Evolutionary conservation across 345 rosid genomes (phyloP).

Genomic region (Brassica nigra): DNA sequence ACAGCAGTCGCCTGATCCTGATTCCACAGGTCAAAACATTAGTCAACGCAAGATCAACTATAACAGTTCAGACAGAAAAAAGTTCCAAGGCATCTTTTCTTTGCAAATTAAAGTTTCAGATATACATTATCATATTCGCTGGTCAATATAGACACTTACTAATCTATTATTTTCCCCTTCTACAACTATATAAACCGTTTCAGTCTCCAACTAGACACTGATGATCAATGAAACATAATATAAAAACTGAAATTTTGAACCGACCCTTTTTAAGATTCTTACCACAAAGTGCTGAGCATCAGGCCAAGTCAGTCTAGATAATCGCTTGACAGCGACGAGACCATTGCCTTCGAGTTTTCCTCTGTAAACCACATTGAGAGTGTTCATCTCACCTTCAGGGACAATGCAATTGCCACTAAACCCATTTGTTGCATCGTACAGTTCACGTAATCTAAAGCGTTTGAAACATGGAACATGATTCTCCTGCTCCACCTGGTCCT

Average conservation of each 20-base stretch:
- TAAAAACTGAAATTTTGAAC: neutral
- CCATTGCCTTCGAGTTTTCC: conserved; percentile 65
- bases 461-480: conserved; percentile 52
- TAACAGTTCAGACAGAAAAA: conserved; percentile 7
- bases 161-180: neutral
- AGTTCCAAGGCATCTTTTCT: neutral
- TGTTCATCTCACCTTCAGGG: conserved; percentile 81
- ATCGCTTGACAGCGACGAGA: conserved; percentile 71
- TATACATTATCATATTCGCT: neutral
- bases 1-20: conserved; percentile 74
- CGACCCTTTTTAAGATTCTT: neutral
- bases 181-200: neutral
- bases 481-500: conserved; percentile 46
- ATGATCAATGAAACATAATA: conserved; percentile 12
- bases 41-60: neutral
- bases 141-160: conserved; percentile 13
- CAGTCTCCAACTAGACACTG: neutral
- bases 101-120: neutral
- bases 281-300: conserved; percentile 73
- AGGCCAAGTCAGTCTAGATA: conserved; percentile 84
- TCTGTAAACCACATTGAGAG: conserved; percentile 75
- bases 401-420: conserved; percentile 64
- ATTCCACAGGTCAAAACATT: conserved; percentile 6
- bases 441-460: conserved; percentile 56
- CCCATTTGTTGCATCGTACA: conserved; percentile 64